Evolutionary conservation across 176 grass and related monocot genomes (phyloP), one percentile per base, ranked within the genome.

Genomic region (Echinochloa phyllopogon): DNA sequence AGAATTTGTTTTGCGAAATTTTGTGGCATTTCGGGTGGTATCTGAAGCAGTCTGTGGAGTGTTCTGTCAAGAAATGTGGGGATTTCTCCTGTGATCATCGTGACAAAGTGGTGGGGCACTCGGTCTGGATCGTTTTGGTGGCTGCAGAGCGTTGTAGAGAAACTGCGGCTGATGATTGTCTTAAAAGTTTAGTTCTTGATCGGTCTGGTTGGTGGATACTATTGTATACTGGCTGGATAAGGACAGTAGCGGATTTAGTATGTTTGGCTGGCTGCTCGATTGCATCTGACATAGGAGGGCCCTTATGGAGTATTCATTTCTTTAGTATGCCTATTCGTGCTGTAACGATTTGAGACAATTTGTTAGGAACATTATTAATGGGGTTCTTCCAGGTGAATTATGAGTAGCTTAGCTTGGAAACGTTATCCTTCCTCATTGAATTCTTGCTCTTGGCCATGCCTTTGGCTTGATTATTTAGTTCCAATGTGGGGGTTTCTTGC

Each of bases 151-250:
- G 4, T 29, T 18, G 13, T 0, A 33, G 53, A 78, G 65, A 55
- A 70, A 29, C 55, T 33, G 79, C 14, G 51, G 44, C 66, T 83
- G 4, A 51, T 50, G 59, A 58, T 69, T 76, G 66, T 76, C 68
- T 43, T 16, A 7, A 52, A 59, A 17, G 38, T 41, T 51, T 13
- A 44, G 44, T 72, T 62, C 36, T 42, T 83, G 36, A 61, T 76
- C 11, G 36, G 21, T 87, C 80, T 74, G 33, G 47, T 64, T 24
- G 66, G 57, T n/a, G 37, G 67, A 55, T 40, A 37, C 44, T 36
- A 12, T 8, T 41, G 55, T 81, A 59, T 10, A 55, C 9, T 45
- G 23, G 11, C 39, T 71, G 38, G 15, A 57, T 11, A 71, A 20
- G 11, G 49, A 71, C 9, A 56, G 24, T 72, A 25, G 50, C 44